Evolutionary conservation across 345 rosid genomes (phyloP), one percentile per base, ranked within the genome.

Genomic region (Eutrema yunnanense): DNA sequence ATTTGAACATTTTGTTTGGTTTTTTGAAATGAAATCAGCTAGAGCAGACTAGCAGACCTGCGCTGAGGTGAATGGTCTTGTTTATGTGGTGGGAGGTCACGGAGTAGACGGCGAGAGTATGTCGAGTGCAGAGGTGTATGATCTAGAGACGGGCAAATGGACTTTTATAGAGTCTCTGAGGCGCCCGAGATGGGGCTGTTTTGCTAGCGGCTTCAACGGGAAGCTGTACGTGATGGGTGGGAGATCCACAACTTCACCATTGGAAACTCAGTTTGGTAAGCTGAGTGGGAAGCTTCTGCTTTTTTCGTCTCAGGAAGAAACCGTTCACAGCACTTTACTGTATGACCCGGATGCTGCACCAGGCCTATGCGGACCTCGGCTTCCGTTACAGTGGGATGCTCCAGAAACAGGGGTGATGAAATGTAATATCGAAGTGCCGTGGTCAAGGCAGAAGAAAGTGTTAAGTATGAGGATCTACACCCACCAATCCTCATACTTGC

Each of bases 141-240:
- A 90, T 71, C 91, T 96, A 3, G 84, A 87, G 38, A 82, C 78
- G 5, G 78, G 81, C 3, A 63, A 64, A 19, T 95, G 99, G 99
- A 80, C 75, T 34, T 62, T 72, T 63, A 81, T 92, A 53, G 91
- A 95, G 80, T 79, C 86, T 73, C 84, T 92, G 2, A 87, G 96
- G 71, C 81, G 96, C 51, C 96, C 98, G 1, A 81, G 99, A 50
- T 86, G 90, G 90, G 97, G 94, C 2, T 87, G 94, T 57, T 92
- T 95, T n/a, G 99, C 90, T 8, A 88, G 86, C 12, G 65, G 90
- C 41, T 84, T 92, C 44, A 85, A 85, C 5, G 95, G 96, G 47
- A 92, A 88, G 78, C 90, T 92, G 32, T 92, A 92, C 10, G 86
- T 95, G 38, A 86, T 92, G 86, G 98, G 99, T 42, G 99, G 99